phyloP scores from a whole-genome alignment of 768 basidiomycete genomes.

The Boletus pseudo-olivaceus region DNA sequence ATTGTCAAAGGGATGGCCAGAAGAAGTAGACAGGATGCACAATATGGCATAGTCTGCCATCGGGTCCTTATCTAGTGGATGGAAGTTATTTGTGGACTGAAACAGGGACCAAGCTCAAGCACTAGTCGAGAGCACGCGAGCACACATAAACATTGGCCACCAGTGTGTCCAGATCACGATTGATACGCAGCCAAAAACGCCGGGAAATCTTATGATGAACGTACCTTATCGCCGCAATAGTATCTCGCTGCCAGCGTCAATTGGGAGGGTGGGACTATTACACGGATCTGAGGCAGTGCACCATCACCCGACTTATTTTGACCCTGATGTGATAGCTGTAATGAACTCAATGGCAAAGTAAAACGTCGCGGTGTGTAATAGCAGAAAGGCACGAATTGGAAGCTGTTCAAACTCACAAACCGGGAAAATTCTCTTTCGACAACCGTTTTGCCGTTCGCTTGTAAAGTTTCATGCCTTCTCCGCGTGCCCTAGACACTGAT shows the following conservation, averaged over 20 bases:
- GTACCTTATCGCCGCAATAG: conserved; percentile 4
- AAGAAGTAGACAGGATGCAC: not conserved
- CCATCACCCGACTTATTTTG: not conserved
- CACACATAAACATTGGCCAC: not conserved
- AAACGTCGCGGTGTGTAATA: not conserved
- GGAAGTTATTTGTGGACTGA: conserved; percentile 1
- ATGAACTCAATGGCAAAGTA: conserved; percentile 2
- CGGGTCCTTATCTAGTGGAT: not conserved
- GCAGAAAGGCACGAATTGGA: not conserved
- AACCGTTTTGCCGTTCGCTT: not conserved
- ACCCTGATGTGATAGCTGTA: not conserved
- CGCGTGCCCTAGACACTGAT: conserved; percentile 9
- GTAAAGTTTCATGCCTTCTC: not conserved
- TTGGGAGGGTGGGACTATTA: not conserved
- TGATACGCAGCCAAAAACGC: conserved; percentile 1
- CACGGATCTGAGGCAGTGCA: not conserved
- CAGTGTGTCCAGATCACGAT: not conserved
- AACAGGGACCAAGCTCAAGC: conserved; percentile 10
- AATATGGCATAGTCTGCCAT: not conserved
- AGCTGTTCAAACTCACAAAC: not conserved
- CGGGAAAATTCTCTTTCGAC: not conserved
- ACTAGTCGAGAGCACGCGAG: not conserved
- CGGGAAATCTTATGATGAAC: not conserved
- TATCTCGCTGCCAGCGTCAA: not conserved
- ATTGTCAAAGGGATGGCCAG: not conserved